Conservation (phyloP, 2,329 filamentous ascomycete species). For the Nemania sp. region DNA sequence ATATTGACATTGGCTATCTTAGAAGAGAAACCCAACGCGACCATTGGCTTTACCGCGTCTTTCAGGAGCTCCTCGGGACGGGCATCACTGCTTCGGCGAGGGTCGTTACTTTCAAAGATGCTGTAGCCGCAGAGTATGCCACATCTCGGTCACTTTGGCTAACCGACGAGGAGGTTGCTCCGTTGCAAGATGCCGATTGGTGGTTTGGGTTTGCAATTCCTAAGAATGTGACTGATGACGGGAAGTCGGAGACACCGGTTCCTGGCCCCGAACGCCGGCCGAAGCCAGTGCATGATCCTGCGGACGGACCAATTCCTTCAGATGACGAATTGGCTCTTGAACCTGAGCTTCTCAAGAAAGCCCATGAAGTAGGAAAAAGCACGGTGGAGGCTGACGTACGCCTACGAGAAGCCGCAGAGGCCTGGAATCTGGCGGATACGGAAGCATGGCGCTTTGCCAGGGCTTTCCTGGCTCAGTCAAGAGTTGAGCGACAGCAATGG, state of each 20-base stretch:
- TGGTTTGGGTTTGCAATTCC: conserved; percentile 85
- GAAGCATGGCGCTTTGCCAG: conserved; percentile 78
- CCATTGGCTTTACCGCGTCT: conserved; percentile 74
- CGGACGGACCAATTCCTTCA: conserved; percentile 55
- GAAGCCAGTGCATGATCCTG: conserved; percentile 52
- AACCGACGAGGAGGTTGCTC: conserved; percentile 63
- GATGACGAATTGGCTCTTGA: conserved; percentile 61
- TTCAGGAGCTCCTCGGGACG: conserved; percentile 68
- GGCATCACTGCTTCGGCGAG: conserved; percentile 67
- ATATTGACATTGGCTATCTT: conserved; percentile 67
- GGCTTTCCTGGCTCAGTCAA: conserved; percentile 66
- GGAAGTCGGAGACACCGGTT: conserved; percentile 60
- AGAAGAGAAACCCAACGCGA: conserved; percentile 74
- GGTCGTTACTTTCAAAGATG: conserved; percentile 77
- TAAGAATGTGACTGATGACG: conserved; percentile 54
- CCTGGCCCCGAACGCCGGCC: conserved; percentile 62
- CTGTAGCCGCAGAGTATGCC: conserved; percentile 71
- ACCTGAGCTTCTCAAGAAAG: conserved; percentile 57
- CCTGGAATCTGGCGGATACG: conserved; percentile 72
- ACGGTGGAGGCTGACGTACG: conserved; percentile 50
- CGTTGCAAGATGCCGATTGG: conserved; percentile 81
- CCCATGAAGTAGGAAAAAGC: conserved; percentile 53
- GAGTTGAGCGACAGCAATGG: conserved; percentile 69
- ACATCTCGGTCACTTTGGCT: conserved; percentile 77
- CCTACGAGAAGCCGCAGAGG: conserved; percentile 61